phyloP scores from a whole-genome alignment of 192 early-diverging fungal species.

The Coemansia sp. region DNA sequence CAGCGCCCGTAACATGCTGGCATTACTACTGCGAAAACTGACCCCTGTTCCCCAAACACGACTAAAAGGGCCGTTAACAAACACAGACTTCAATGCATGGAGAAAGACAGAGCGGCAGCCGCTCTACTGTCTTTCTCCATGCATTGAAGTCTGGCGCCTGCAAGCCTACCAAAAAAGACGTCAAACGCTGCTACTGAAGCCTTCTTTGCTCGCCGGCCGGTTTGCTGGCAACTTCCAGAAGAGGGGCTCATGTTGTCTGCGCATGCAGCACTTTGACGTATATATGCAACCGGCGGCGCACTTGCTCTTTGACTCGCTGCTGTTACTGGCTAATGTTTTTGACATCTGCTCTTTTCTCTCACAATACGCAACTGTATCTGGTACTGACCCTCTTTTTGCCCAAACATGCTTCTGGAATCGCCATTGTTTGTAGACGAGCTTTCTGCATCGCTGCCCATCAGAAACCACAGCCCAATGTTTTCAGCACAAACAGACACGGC shows the following conservation, averaged over 20 bases:
- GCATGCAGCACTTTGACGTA: background rate
- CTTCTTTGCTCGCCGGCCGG: background rate
- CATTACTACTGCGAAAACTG: background rate
- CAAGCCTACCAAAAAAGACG: slow-evolving; percentile 4
- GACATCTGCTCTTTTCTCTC: background rate
- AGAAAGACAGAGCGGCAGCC: background rate
- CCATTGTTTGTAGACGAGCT: slow-evolving; percentile 22
- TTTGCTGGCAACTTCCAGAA: background rate
- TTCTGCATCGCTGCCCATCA: slow-evolving; percentile 7
- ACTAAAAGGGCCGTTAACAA: slow-evolving; percentile 1
- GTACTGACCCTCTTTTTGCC: background rate
- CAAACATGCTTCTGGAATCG: slow-evolving; percentile 15
- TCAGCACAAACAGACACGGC: slow-evolving; percentile 12
- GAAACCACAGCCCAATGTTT: slow-evolving; percentile 19
- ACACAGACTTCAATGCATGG: background rate
- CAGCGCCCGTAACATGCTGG: slow-evolving; percentile 3
- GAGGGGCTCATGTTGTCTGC: background rate
- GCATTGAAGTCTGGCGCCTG: background rate
- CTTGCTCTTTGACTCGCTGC: background rate
- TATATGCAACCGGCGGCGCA: slow-evolving; percentile 3
- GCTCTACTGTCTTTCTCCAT: slow-evolving; percentile 4
- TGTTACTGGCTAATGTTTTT: background rate
- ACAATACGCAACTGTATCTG: background rate
- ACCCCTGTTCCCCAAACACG: background rate
- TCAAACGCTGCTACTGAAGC: slow-evolving; percentile 7